phyloP scores from a whole-genome alignment of 164 flowering plant species.

The Nymphaea thermarum region DNA sequence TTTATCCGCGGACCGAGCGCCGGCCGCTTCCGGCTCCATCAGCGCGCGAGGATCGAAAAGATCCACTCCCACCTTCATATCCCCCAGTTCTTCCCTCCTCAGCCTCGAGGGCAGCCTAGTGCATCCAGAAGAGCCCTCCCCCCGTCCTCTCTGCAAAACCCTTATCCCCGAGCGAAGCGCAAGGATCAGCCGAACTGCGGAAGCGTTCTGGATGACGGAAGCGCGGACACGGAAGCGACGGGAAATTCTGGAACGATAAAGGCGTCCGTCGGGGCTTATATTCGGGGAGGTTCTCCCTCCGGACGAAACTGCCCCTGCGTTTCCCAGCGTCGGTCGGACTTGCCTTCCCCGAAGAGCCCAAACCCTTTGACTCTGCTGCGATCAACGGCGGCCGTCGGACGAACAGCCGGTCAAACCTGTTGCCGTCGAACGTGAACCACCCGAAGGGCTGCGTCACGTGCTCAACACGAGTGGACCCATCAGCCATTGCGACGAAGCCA shows the following conservation, averaged over 20 bases:
- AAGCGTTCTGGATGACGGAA: neutral
- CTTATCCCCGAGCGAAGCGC: neutral
- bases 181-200: neutral
- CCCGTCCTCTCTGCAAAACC: neutral
- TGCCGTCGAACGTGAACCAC: too few species aligned
- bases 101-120: neutral
- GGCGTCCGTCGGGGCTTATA: neutral
- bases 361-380: too few species aligned
- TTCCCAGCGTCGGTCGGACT: too few species aligned
- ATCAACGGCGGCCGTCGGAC: too few species aligned
- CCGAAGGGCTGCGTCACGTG: too few species aligned
- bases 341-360: too few species aligned
- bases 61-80: conserved; percentile 22
- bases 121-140: neutral
- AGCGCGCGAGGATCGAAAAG: conserved; percentile 46
- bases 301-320: too few species aligned
- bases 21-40: conserved; percentile 41
- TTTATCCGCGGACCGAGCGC: conserved; percentile 8
- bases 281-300: too few species aligned
- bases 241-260: neutral
- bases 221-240: neutral
- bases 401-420: too few species aligned
- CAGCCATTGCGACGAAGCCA: too few species aligned
- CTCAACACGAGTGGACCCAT: too few species aligned
- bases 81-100: neutral